phyloP scores from a whole-genome alignment of 73 alveolate genomes.

The Paramecium bursaria region DNA sequence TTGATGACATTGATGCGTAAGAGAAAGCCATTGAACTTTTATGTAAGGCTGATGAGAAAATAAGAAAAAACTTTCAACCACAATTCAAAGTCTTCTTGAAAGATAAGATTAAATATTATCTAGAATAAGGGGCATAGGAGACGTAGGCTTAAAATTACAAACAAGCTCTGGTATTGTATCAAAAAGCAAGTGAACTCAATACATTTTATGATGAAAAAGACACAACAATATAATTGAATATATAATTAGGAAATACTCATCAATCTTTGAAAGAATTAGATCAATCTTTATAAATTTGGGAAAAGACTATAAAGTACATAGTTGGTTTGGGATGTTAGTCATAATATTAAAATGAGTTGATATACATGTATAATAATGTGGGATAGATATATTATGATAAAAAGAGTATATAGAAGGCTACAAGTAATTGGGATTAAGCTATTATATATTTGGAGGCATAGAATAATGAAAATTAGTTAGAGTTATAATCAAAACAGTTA shows the following conservation, averaged over 20 bases:
- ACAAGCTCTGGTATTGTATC: constrained; percentile 19
- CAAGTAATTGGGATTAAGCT: constrained; percentile 51
- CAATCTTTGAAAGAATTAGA: constrained; percentile 21
- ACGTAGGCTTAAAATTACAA: constrained; percentile 4
- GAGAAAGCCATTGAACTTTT: constrained; percentile 48
- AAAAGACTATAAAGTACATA: constrained; percentile 29
- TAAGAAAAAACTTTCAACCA: constrained; percentile 1
- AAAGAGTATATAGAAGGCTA: constrained; percentile 25
- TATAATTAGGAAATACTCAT: constrained; percentile 49
- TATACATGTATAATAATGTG: constrained; percentile 47
- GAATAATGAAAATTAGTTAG: constrained; percentile 7
- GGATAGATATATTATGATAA: constrained; percentile 53
- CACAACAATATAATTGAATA: constrained; percentile 31
- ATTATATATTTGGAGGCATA: not conserved
- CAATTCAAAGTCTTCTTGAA: constrained; percentile 14
- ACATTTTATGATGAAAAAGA: constrained; percentile 42
- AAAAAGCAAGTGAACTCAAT: constrained; percentile 33
- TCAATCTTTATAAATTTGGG: constrained; percentile 47
- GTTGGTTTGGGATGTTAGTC: not conserved
- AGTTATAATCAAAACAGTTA: constrained; percentile 36
- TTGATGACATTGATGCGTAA: constrained; percentile 23
- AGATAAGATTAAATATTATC: constrained; percentile 33
- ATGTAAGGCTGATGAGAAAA: constrained; percentile 53
- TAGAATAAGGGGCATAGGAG: constrained; percentile 2
- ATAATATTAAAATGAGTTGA: constrained; percentile 37